Evolutionary conservation across 2,329 filamentous ascomycete genomes (phyloP), one percentile per base, ranked within the genome.

Genomic region (Xylariomycetidae sp.): DNA sequence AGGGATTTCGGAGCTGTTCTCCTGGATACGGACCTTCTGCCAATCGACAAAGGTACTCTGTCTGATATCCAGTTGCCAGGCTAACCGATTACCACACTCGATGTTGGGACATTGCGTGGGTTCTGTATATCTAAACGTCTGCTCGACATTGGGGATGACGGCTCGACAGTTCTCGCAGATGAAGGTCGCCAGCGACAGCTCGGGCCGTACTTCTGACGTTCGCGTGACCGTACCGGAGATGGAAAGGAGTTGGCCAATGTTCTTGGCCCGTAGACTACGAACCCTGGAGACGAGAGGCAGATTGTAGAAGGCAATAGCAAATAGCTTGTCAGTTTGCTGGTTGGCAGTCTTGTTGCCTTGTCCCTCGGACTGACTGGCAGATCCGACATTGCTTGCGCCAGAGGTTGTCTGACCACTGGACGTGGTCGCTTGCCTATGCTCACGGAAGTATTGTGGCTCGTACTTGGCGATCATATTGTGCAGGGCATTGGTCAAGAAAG

Each of bases 31-130:
- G 16, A 97, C 88, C 60, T 97, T 97, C 58, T 98, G 92, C 92
- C 92, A 98, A 64, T 98, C 92, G 41, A 98, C 85, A 57, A 98
- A 98, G 0, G 89, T 97, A 60, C 89, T 96, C 60, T 94, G 90
- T 27, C 88, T 77, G 53, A 98, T 96, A 51, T 98, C 90, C n/a
- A 98, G 67, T 46, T 88, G 81, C 92, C 92, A 98, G n/a, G 85
- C 88, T 38, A 82, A 69, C 16, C 92, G 82, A 64, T 98, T 98
- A 50, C 82, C 82, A 58, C 92, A 98, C 6, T 76, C 85, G 16
- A 69, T 59, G 55, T 97, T 97, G 8, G 92, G 90, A 50, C 92
- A 98, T 65, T 96, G 88, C 4, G 88, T 90, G 1, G 92, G 92
- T 57, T 98, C 92, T 0, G 90, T 96, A 62, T 96, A 98, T 54